phyloP scores from a whole-genome alignment of 2,329 filamentous ascomycete genomes.

The Podosphaera fusca region DNA sequence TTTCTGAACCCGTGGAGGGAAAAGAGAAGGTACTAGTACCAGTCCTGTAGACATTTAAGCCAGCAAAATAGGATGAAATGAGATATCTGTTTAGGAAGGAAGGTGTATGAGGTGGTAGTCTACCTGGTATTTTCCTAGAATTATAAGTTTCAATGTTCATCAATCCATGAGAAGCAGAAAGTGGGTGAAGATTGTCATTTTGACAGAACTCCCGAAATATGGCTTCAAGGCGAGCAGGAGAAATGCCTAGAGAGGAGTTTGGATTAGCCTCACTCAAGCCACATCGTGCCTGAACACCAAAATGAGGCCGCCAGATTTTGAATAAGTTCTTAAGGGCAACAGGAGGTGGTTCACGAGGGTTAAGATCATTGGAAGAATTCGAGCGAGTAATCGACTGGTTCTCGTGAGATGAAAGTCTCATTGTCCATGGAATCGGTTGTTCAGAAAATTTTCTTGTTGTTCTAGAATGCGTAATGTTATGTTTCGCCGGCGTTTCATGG shows the following conservation, averaged over 20 bases:
- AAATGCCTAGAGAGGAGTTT: constrained; percentile 15
- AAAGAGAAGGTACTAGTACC: constrained; percentile 48
- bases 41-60: constrained; percentile 34
- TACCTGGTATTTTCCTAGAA: constrained; percentile 45
- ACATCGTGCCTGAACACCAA: background rate
- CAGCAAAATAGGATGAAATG: background rate
- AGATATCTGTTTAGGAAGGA: background rate
- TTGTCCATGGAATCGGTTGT: background rate
- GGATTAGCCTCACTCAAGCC: background rate
- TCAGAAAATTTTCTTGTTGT: no score
- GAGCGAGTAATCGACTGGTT: background rate
- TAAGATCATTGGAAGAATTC: constrained; percentile 20
- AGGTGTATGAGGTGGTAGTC: background rate
- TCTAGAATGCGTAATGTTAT: background rate
- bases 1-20: constrained; percentile 46
- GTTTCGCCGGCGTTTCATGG: background rate
- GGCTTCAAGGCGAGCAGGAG: constrained; percentile 18
- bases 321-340: constrained; percentile 45
- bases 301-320: constrained; percentile 25
- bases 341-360: constrained; percentile 61
- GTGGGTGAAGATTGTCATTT: background rate
- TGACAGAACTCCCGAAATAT: constrained; percentile 6
- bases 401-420: background rate
- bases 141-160: constrained; percentile 25
- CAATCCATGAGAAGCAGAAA: constrained; percentile 12